Percentiles rank a stretch among this genome's conserved stretches.
Conservation (phyloP, 2,329 filamentous ascomycete species). For the Teratosphaeria zuluensis region DNA sequence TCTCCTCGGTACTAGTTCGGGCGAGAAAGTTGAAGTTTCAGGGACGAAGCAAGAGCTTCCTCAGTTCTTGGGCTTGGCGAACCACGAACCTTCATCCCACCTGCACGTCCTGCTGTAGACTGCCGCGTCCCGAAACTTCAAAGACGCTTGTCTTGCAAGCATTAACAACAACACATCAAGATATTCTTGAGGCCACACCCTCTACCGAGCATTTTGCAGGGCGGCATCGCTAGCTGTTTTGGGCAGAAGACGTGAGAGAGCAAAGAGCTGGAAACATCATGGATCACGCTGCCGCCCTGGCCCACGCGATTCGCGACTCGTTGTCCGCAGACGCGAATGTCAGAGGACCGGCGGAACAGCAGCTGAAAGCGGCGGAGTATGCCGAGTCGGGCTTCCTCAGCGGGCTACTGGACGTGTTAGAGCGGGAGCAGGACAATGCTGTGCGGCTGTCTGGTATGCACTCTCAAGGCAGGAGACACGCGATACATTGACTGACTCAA, state of each 20-base stretch:
- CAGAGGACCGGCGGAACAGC: neutral
- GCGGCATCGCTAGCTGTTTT: neutral
- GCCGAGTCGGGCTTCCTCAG: constrained; percentile 76
- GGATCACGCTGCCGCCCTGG: neutral
- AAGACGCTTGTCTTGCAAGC: neutral
- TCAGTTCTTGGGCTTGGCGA: neutral
- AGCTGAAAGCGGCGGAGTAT: constrained; percentile 53
- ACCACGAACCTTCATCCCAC: neutral
- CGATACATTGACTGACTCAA: constrained; percentile 15
- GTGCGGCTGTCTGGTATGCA: constrained; percentile 75
- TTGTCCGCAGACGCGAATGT: neutral
- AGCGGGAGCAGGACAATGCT: constrained; percentile 74
- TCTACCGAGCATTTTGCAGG: neutral
- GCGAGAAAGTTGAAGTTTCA: neutral
- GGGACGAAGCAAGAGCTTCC: neutral
- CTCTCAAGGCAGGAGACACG: neutral
- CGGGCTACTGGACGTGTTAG: constrained; percentile 80
- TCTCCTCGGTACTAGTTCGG: neutral
- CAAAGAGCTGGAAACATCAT: neutral
- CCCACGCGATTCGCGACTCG: neutral
- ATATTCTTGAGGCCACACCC: neutral
- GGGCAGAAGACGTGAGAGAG: neutral
- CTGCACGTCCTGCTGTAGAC: neutral
- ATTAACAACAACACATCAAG: neutral
- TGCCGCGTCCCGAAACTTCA: neutral